Base-by-base conservation (phyloP, 768 basidiomycete genomes). In the Pilatotrama ljubarskyi region DNA sequence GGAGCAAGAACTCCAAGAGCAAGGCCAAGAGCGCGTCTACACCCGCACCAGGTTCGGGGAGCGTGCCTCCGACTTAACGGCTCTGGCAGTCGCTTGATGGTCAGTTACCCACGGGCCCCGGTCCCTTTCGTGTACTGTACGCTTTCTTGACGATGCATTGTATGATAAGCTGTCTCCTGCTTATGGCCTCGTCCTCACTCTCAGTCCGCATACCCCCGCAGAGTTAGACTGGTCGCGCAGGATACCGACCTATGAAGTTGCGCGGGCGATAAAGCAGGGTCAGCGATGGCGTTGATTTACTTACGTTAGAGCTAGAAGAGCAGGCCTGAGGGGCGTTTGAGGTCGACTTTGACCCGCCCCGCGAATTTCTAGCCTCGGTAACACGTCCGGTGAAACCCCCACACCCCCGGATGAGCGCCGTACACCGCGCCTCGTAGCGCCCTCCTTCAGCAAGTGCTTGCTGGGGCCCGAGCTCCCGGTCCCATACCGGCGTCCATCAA, bases 1-100 rank as follows among this genome's bases (percentile, higher is more conserved):
- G 74, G 22, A 73, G 72, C 67, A 74, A 74, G 63, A 75, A 70
- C 55, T 66, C 65, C 22, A 72, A 69, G 58, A 50, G 61, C 41
- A 67, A 68, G 59, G 25, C 53, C 29, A 64, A 66, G 53, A 24
- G 58, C 48, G 46, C 59, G 55, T 59, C 58, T 5, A 44, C 64
- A 5, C 46, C 64, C n/a, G 50, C 29, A 22, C 51, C 59, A 4
- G 20, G 46, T 5, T 29, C 50, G 1, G 52, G 59, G 47, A 44
- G 54, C 26, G 52, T 35, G 11, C 52, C 42, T 11, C 43, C 49
- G n/a, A 17, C 51, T 5, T 51, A 32, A 48, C 15, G 49, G 17
- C 26, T 10, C 50, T 29, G 50, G 41, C 26, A 14, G 42, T 17
- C 32, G 26, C 25, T 37, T 26, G 14, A 26, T 25, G 46, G 35